These are phyloP conservation scores for Hyaloperonospora arabidopsidis DNA, from an alignment of 352 stramenopile species.

Conservation along the genomic window DNA sequence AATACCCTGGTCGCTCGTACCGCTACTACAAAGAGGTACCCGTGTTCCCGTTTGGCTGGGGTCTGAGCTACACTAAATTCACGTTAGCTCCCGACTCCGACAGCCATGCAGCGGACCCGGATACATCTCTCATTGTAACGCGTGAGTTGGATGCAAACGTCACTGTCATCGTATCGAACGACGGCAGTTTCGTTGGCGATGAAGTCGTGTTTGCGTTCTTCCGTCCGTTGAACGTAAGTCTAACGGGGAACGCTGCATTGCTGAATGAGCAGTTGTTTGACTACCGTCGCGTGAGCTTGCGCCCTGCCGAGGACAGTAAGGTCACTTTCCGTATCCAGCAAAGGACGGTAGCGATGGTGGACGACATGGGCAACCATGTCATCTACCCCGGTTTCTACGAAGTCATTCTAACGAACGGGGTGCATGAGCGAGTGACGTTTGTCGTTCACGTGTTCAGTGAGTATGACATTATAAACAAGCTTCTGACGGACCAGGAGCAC, in stretches of 20 bases:
- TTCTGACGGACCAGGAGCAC: conserved; percentile 10
- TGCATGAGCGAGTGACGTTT: conserved; percentile 59
- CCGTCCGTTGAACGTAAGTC: conserved; percentile 47
- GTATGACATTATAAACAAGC: conserved; percentile 15
- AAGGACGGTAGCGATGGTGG: conserved; percentile 46
- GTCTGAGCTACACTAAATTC: conserved; percentile 88
- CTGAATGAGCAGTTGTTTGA: conserved; percentile 75
- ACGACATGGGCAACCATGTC: conserved; percentile 44
- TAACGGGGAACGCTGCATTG: conserved; percentile 45
- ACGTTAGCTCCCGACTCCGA: conserved; percentile 21
- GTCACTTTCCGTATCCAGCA: conserved; percentile 40
- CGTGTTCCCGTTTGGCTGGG: conserved; percentile 86
- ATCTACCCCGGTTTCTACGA: conserved; percentile 68
- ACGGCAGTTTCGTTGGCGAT: conserved; percentile 42
- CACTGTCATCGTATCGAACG: conserved; percentile 48
- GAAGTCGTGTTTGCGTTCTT: conserved; percentile 81
- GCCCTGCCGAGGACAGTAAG: conserved; percentile 26
- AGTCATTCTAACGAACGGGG: conserved; percentile 65
- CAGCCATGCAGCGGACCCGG: conserved; percentile 5
- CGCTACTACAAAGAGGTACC: conserved; percentile 85
- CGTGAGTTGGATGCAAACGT: conserved; percentile 35
- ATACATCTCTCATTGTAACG: conserved; percentile 28
- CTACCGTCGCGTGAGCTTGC: conserved; percentile 52
- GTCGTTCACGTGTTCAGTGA: conserved; percentile 42
- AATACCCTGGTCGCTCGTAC: conserved; percentile 85